Evolutionary conservation across 495 filamentous ascomycete genomes (phyloP), one percentile per base, ranked within the genome.

Genomic region (Bacidia rubella): DNA sequence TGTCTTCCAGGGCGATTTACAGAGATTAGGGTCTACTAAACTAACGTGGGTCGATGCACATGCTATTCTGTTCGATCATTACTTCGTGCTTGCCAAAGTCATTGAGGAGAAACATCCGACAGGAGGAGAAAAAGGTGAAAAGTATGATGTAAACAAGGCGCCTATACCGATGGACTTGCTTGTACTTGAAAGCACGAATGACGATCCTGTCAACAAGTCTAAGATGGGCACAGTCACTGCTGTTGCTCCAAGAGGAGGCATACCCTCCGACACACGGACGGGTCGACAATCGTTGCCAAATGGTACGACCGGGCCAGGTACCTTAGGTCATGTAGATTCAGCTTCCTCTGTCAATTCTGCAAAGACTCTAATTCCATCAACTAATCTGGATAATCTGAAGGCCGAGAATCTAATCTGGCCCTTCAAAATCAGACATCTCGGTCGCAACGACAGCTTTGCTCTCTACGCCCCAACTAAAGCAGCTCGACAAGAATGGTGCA

Each of bases 141-240:
- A 80, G 58, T 99, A 90, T 54, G 92, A 99, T 66, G 90, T 99
- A 11, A 96, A 90, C 1, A 92, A 93, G 21, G 51, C 82, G 79
- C 92, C 92, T 21, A 95, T 99, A 58, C 93, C 93, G 0, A 99
- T 97, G 90, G 87, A 94, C 60, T 74, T 99, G 27, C 70, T 99
- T 23, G 86, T 90, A 20, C 70, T 99, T 3, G 92, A 99, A 65
- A 92, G 84, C 60, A 80, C 83, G 39, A 83, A 88, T 53, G 92
- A 99, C 54, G 88, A 95, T 52, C 84, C 93, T 0, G 87, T 97
- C 1, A 70, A 86, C 49, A 92, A 90, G 63, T 86, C 86, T 10
- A 69, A 76, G 1, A 72, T 85, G 24, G 77, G 82, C n/a, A 66
- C 75, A 27, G 72, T 77, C 2, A 75, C 81, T 19, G 77, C 80